Percentiles rank a stretch among this genome's conserved stretches.
These are phyloP conservation scores for Alnus rubra DNA, from an alignment of 306 rosid species.

Conservation along the genomic window DNA sequence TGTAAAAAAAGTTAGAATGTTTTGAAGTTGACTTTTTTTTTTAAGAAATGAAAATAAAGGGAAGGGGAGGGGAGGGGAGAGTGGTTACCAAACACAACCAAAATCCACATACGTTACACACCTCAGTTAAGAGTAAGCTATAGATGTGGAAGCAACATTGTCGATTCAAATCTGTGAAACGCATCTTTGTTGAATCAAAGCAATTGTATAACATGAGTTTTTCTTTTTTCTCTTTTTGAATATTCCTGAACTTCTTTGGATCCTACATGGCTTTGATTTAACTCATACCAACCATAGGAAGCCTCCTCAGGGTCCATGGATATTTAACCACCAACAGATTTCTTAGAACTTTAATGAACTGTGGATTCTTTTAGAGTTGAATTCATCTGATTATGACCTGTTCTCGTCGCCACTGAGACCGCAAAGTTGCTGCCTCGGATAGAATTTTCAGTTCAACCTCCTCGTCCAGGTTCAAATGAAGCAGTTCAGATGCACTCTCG, in stretches of 20 bases:
- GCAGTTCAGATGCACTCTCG: conserved; percentile 95
- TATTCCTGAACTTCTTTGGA: background rate
- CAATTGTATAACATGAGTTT: background rate
- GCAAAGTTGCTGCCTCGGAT: conserved; percentile 86
- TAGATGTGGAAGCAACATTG: background rate
- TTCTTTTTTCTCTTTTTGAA: background rate
- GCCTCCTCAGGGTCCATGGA: background rate
- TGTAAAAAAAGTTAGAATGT: too few relatives aligned
- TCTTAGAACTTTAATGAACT: background rate
- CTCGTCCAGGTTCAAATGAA: conserved; percentile 82
- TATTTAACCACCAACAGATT: background rate
- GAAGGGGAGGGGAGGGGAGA: too few relatives aligned
- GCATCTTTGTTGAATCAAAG: background rate
- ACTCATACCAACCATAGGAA: background rate
- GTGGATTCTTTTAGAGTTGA: background rate
- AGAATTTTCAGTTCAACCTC: conserved; percentile 80
- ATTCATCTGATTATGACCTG: conserved; percentile 50
- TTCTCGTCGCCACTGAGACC: conserved; percentile 74
- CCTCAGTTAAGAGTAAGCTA: background rate
- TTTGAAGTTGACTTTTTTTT: too few relatives aligned
- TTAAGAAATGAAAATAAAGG: too few relatives aligned
- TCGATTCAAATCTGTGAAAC: background rate
- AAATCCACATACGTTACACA: background rate
- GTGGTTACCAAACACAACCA: too few relatives aligned
- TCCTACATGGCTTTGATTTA: background rate